phyloP scores from a whole-genome alignment of 2,329 filamentous ascomycete species.

The Sclerotinia minor region DNA sequence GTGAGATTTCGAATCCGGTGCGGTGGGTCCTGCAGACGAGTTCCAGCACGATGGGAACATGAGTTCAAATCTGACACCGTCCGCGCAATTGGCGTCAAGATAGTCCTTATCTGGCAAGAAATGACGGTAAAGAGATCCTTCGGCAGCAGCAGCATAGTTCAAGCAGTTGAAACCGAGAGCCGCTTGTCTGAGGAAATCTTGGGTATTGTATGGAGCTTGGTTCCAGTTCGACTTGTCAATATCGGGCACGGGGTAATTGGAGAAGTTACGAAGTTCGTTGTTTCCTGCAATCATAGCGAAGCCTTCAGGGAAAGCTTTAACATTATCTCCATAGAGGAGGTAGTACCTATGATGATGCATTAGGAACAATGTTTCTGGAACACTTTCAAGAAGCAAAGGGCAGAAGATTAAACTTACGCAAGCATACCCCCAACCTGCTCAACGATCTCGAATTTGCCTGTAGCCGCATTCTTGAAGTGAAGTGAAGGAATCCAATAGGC shows the following conservation, averaged over 20 bases:
- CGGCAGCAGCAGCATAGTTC: constrained; percentile 62
- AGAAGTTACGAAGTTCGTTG: constrained; percentile 67
- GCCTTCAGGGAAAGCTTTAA: constrained; percentile 71
- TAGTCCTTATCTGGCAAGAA: constrained; percentile 76
- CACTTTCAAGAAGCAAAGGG: neutral
- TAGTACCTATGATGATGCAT: constrained; percentile 67
- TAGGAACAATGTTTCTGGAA: neutral
- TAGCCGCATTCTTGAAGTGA: constrained; percentile 45
- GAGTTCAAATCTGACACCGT: constrained; percentile 79
- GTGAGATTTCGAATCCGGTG: constrained; percentile 59
- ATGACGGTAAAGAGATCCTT: constrained; percentile 74
- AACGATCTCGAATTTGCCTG: constrained; percentile 59
- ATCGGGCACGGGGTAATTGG: constrained; percentile 60
- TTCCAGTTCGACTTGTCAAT: constrained; percentile 70
- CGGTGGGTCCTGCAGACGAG: constrained; percentile 57
- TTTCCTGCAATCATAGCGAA: constrained; percentile 85
- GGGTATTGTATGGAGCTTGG: constrained; percentile 54
- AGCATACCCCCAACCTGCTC: constrained; percentile 79
- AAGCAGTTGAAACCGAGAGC: constrained; percentile 94
- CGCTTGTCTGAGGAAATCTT: constrained; percentile 71
- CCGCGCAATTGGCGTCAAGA: constrained; percentile 76
- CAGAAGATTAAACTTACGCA: constrained; percentile 59
- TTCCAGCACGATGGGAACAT: constrained; percentile 93
- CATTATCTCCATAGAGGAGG: constrained; percentile 62
- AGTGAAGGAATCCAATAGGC: constrained; percentile 70